phyloP scores from a whole-genome alignment of 441 rosid species.

The Gossypium schwendimanii region DNA sequence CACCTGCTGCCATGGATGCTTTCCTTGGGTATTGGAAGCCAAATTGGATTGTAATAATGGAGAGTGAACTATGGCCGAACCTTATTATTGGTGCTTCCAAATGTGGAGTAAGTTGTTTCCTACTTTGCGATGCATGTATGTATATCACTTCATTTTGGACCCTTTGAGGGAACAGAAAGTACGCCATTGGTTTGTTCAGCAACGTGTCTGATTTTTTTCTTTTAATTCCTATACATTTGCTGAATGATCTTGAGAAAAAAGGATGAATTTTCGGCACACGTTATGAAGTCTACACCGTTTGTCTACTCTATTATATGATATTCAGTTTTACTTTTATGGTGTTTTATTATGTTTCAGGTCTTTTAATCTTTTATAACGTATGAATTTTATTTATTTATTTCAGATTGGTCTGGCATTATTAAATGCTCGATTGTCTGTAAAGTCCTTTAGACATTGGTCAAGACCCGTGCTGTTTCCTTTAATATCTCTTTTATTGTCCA shows the following conservation, averaged over 20 bases:
- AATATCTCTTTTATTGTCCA: constrained; percentile 65
- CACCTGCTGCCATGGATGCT: constrained; percentile 61
- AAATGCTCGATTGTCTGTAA: constrained; percentile 71
- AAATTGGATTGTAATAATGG: constrained; percentile 58
- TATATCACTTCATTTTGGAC: neutral
- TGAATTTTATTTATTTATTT: constrained; percentile 4
- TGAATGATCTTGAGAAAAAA: neutral
- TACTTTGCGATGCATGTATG: neutral
- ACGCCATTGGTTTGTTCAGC: neutral
- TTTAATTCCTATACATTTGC: neutral
- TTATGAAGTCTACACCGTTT: neutral
- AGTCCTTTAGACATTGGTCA: constrained; percentile 72
- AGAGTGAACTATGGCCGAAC: constrained; percentile 93
- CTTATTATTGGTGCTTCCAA: constrained; percentile 64
- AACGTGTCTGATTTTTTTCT: neutral
- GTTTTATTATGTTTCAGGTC: neutral
- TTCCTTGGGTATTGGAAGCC: constrained; percentile 84
- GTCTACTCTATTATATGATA: neutral
- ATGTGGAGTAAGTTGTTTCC: constrained; percentile 48
- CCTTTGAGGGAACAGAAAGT: constrained; percentile 5
- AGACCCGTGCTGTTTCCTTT: constrained; percentile 54
- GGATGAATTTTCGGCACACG: neutral
- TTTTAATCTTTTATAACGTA: neutral
- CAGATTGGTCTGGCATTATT: constrained; percentile 74
- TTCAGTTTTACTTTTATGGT: neutral